Evolutionary conservation across 331 rosid genomes (phyloP).

Genomic region (Acacia concinna): DNA sequence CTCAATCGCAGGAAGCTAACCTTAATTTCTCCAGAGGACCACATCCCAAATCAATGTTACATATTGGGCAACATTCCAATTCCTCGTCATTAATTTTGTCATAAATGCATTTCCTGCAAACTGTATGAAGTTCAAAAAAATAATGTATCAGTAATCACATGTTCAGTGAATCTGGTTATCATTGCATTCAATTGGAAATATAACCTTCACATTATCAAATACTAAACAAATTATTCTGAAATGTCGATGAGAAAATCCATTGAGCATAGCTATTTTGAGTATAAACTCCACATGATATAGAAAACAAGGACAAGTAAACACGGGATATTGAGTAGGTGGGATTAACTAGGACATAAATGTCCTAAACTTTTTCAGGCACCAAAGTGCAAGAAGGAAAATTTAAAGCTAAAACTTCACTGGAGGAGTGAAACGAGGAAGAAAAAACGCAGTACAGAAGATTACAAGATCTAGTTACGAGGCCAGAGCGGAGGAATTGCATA

Average conservation of each 20-base stretch:
- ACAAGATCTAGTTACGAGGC: background rate
- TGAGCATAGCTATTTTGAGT: background rate
- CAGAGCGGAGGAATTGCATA: slow-evolving; percentile 23
- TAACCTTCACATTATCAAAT: background rate
- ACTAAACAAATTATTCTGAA: background rate
- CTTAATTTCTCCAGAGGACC: slow-evolving; percentile 86
- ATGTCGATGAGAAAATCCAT: background rate
- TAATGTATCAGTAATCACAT: slow-evolving; percentile 2
- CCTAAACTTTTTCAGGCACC: background rate
- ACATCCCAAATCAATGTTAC: slow-evolving; percentile 77
- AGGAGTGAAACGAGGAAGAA: background rate
- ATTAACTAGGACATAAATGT: background rate
- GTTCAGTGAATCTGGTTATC: background rate
- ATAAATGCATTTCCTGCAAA: slow-evolving; percentile 95
- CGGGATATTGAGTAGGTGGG: background rate
- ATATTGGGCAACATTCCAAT: slow-evolving; percentile 77
- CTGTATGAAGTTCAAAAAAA: slow-evolving; percentile 40
- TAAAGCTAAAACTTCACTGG: background rate
- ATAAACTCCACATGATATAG: background rate
- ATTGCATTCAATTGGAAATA: background rate
- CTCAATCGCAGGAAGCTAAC: slow-evolving; percentile 36
- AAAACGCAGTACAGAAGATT: background rate
- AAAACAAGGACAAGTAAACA: background rate
- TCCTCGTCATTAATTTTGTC: slow-evolving; percentile 80
- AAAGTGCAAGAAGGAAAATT: background rate